Conservation (phyloP, 257 asterid genomes). For the Mentha longifolia region DNA sequence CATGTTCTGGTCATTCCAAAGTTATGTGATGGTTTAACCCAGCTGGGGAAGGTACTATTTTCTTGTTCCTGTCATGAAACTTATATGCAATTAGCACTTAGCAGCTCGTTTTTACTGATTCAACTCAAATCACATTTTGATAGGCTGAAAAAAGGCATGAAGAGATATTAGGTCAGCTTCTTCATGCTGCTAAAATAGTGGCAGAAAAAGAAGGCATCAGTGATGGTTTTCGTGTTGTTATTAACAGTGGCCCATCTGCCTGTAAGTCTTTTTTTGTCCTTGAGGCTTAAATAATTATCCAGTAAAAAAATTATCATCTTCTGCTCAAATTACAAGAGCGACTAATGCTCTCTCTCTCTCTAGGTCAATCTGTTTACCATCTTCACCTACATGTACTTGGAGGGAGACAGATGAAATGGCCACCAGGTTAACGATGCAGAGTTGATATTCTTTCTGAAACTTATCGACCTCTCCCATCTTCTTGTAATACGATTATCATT, state of each 20-base stretch:
- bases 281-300: neutral
- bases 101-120: neutral
- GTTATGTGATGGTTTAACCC: slow-evolving; percentile 79
- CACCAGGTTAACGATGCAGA: slow-evolving; percentile 70
- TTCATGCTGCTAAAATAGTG: slow-evolving; percentile 83
- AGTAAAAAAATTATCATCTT: neutral
- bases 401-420: slow-evolving; percentile 94
- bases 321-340: slow-evolving; percentile 4
- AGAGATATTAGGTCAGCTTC: slow-evolving; percentile 87
- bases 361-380: slow-evolving; percentile 98
- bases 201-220: slow-evolving; percentile 89
- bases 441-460: neutral
- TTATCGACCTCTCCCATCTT: neutral
- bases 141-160: slow-evolving; percentile 86
- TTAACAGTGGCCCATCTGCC: slow-evolving; percentile 83
- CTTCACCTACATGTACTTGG: slow-evolving; percentile 96
- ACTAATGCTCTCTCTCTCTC: slow-evolving; percentile 9
- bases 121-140: slow-evolving; percentile 25
- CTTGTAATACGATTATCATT: slow-evolving; percentile 3
- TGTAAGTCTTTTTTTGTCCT: slow-evolving; percentile 49
- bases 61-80: neutral
- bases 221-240: slow-evolving; percentile 94
- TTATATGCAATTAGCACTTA: slow-evolving; percentile 15
- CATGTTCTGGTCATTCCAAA: slow-evolving; percentile 92
- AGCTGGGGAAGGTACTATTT: slow-evolving; percentile 72